Evolutionary conservation across 1,284 basidiomycete species (phyloP), one percentile per base, ranked within the genome.

Genomic region (Malassezia vespertilionis): DNA sequence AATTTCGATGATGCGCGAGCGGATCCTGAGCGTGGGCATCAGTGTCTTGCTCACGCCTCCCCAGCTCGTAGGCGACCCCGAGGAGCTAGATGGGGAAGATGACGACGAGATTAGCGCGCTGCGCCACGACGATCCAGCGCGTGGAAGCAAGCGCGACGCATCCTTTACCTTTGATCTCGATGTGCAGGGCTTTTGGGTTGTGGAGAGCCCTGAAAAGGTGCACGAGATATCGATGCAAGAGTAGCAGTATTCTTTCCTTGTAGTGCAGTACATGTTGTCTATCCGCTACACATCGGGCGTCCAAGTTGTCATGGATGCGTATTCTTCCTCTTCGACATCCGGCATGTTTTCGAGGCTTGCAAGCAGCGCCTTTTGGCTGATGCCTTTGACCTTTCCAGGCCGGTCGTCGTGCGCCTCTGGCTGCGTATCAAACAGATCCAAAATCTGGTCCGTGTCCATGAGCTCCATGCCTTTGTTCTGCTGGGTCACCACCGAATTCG

Each of bases 401-500:
- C 34, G 18, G 2, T 26, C 40, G 8, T 20, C 17, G 10, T 30
- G 28, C 28, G 35, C 14, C 21, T 17, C 12, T 5, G 15, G 22
- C n/a, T 23, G 23, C 4, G 34, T 37, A 7, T 39, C 57, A 78
- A 97, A 97, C 33, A 97, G 77, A 72, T 97, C 93, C 31, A 97
- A 76, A 31, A 99, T 90, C 56, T 89, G 81, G 66, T 95, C 90
- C 0, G 93, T 96, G 64, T 93, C 90, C 89, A 99, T 96, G 3
- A 86, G 86, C 0, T 82, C 78, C 47, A 97, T 74, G 24, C 87
- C 88, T 2, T 87, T 79, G 71, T 99, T 99, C 72, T 97, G 90
- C 72, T 97, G 90, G 3, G 87, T 96, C 31, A 99, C 86, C 49
- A 99, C 82, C 5, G 89, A 89, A 62, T 87, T 84, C 15, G 93